These are phyloP conservation scores for Fusarium coicis DNA, from an alignment of 2,329 filamentous ascomycete species.

Conservation along the genomic window DNA sequence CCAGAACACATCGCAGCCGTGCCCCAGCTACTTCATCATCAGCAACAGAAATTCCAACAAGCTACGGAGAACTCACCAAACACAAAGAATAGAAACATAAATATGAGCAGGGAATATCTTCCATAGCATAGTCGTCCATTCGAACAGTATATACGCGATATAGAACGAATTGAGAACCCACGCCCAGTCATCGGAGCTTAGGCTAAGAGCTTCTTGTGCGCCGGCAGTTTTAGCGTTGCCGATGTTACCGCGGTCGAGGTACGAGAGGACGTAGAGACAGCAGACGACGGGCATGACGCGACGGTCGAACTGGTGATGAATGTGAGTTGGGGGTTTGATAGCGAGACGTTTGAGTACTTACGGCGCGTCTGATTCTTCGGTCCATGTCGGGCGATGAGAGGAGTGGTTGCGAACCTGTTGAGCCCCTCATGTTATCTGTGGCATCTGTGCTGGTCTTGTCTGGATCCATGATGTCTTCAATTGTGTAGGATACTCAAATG, in stretches of 20 bases:
- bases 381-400: neutral
- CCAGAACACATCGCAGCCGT: slow-evolving; percentile 34
- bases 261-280: slow-evolving; percentile 35
- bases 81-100: slow-evolving; percentile 20
- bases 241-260: slow-evolving; percentile 36
- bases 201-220: slow-evolving; percentile 14
- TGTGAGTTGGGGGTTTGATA: neutral
- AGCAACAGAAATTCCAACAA: rapidly evolving
- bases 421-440: neutral
- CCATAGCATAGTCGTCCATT: slow-evolving; percentile 38
- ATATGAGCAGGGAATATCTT: slow-evolving; percentile 31
- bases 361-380: neutral
- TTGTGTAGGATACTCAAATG: too few relatives aligned
- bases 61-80: slow-evolving; percentile 5
- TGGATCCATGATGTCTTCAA: neutral
- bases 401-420: neutral
- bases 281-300: slow-evolving; percentile 31
- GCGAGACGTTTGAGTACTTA: neutral
- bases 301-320: slow-evolving; percentile 8
- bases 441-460: neutral
- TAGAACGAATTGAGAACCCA: slow-evolving; percentile 40
- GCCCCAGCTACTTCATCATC: slow-evolving; percentile 7
- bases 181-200: slow-evolving; percentile 24
- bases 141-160: slow-evolving; percentile 30
- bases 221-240: slow-evolving; percentile 38